Percentiles rank a stretch among this genome's conserved stretches.
phyloP scores from a whole-genome alignment of 306 rosid genomes.

The Senna siamea region DNA sequence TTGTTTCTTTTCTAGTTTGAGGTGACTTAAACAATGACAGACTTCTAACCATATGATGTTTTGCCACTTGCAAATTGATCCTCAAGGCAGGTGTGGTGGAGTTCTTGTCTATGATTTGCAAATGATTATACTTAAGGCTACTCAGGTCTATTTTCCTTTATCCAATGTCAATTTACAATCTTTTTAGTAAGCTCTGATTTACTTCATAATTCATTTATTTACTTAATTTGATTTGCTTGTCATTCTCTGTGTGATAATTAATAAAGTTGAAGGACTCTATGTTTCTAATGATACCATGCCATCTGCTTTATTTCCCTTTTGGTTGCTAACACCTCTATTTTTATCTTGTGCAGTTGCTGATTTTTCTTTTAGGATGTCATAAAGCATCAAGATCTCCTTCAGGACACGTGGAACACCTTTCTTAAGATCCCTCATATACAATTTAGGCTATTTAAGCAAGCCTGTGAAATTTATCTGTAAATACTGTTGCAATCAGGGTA shows the following conservation, averaged over 20 bases:
- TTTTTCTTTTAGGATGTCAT: not conserved
- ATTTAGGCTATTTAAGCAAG: not conserved
- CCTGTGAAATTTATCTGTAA: not conserved
- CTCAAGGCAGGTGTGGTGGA: conserved; percentile 95
- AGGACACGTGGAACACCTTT: too few relatives aligned
- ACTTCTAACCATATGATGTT: too few relatives aligned
- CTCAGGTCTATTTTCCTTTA: conserved; percentile 68
- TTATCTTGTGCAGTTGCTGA: not conserved
- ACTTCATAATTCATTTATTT: not conserved
- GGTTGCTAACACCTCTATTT: not conserved
- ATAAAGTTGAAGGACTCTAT: not conserved
- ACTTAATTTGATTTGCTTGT: not conserved
- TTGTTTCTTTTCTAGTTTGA: too few relatives aligned
- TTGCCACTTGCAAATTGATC: too few relatives aligned
- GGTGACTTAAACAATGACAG: too few relatives aligned
- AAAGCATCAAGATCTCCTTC: not conserved
- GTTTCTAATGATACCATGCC: not conserved
- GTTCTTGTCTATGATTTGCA: conserved; percentile 88
- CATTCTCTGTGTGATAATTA: not conserved
- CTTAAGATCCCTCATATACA: too few relatives aligned
- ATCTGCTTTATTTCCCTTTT: not conserved
- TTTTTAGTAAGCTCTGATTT: conserved; percentile 21
- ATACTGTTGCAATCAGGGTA: not conserved
- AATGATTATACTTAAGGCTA: conserved; percentile 89
- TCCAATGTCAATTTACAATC: conserved; percentile 34